Conservation (phyloP, 768 basidiomycete species). For the Baorangia bicolor region DNA sequence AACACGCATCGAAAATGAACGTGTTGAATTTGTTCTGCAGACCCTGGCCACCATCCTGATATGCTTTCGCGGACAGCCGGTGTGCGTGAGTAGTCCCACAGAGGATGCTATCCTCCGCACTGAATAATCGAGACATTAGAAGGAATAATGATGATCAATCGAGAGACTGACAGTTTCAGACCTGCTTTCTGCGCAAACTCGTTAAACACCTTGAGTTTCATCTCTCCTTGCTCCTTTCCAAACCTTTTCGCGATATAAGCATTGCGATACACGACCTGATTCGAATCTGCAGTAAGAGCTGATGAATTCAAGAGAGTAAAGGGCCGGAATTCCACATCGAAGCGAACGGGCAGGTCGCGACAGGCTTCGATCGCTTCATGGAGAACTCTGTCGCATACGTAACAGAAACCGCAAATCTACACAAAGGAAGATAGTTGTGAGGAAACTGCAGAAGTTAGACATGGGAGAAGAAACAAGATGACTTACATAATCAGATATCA, state of each 20-base stretch:
- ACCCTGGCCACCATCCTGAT: conserved; percentile 34
- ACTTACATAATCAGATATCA: conserved; percentile 33
- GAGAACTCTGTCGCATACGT: conserved; percentile 35
- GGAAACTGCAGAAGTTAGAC: not conserved
- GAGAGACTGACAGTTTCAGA: conserved; percentile 23
- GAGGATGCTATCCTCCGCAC: conserved; percentile 37
- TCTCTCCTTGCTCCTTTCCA: conserved; percentile 27
- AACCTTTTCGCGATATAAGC: conserved; percentile 20
- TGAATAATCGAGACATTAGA: conserved; percentile 13
- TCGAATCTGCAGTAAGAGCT: not conserved
- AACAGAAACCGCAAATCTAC: conserved; percentile 38
- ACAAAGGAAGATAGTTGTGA: not conserved
- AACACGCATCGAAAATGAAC: conserved; percentile 40
- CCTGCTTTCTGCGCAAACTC: conserved; percentile 27
- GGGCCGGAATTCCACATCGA: conserved; percentile 34
- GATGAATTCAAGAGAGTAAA: conserved; percentile 23
- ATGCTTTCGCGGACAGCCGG: conserved; percentile 44
- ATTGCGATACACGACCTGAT: conserved; percentile 16
- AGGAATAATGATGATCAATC: not conserved
- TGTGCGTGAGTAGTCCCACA: conserved; percentile 42
- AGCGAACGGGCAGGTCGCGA: conserved; percentile 28
- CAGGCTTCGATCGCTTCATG: conserved; percentile 34
- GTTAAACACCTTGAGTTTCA: conserved; percentile 20
- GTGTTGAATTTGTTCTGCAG: conserved; percentile 38
- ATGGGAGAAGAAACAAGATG: not conserved